A percentile compares a stretch with the other conserved stretches of the same genome.
These are phyloP conservation scores for Coemansia sp. DNA, from an alignment of 192 early-diverging fungal genomes.

Conservation along the genomic window DNA sequence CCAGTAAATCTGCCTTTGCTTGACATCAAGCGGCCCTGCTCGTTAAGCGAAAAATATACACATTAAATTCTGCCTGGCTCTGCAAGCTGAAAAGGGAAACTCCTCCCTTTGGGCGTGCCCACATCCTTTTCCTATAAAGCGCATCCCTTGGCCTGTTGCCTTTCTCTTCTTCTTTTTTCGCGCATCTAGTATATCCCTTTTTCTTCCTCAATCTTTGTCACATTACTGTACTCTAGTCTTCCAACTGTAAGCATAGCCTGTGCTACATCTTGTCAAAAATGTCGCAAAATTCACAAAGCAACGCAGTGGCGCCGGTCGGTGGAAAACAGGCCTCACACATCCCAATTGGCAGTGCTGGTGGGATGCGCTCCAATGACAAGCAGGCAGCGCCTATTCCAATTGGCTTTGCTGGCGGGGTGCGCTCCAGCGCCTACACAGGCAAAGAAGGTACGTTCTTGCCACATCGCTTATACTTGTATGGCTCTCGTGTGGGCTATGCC, in stretches of 20 bases:
- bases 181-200: neutral
- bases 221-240: neutral
- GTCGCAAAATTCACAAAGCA: slow-evolving; percentile 25
- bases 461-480: neutral
- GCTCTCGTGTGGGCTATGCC: neutral
- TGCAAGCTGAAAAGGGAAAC: neutral
- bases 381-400: slow-evolving; percentile 28
- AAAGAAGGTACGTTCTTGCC: neutral
- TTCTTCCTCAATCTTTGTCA: neutral
- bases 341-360: slow-evolving; percentile 3
- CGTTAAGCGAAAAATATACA: too few relatives aligned
- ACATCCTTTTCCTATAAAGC: neutral
- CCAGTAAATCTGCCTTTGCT: neutral
- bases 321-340: slow-evolving; percentile 18
- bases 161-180: slow-evolving; percentile 17
- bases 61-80: too few relatives aligned
- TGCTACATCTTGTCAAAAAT: slow-evolving; percentile 6
- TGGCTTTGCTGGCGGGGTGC: neutral
- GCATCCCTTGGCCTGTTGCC: neutral
- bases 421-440: neutral
- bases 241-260: slow-evolving; percentile 5
- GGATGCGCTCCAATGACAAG: neutral
- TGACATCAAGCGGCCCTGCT: too few relatives aligned
- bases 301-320: neutral
- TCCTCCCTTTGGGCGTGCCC: neutral